Percentiles rank a stretch among this genome's conserved stretches.
phyloP scores from a whole-genome alignment of 2,329 filamentous ascomycete genomes.

The Clarireedia hainanense region DNA sequence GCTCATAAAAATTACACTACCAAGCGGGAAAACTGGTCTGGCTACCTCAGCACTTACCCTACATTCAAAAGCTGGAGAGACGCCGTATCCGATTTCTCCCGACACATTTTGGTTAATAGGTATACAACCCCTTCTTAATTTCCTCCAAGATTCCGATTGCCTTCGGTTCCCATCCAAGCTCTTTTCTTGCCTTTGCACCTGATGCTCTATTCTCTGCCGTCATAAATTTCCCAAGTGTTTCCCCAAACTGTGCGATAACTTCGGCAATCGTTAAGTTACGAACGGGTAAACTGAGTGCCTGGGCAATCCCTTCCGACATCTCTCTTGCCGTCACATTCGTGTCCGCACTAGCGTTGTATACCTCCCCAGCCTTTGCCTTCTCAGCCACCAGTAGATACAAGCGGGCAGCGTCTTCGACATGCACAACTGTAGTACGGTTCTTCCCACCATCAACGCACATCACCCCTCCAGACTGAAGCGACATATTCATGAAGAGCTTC shows the following conservation, averaged over 20 bases:
- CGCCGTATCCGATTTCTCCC: too few relatives aligned
- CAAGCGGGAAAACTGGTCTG: too few relatives aligned
- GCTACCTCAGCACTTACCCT: too few relatives aligned
- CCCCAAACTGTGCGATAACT: neutral
- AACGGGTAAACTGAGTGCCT: constrained; percentile 16
- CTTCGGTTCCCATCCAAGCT: neutral
- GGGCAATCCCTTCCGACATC: constrained; percentile 26
- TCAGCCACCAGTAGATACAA: constrained; percentile 34
- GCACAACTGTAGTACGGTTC: constrained; percentile 27
- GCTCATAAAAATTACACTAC: too few relatives aligned
- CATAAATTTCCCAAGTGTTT: neutral
- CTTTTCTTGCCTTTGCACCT: neutral
- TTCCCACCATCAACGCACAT: constrained; percentile 28
- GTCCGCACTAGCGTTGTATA: constrained; percentile 30
- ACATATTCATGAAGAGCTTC: constrained; percentile 28
- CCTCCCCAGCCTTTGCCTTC: constrained; percentile 29
- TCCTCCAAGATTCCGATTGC: neutral
- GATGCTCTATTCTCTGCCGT: constrained; percentile 1
- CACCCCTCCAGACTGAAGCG: constrained; percentile 25
- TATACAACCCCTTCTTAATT: neutral
- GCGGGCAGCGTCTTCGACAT: constrained; percentile 37
- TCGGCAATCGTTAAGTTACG: neutral
- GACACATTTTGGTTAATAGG: neutral
- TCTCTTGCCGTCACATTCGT: constrained; percentile 30
- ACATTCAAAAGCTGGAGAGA: too few relatives aligned